phyloP scores from a whole-genome alignment of 371 early-diverging fungal species.

The Mortierella sp. region DNA sequence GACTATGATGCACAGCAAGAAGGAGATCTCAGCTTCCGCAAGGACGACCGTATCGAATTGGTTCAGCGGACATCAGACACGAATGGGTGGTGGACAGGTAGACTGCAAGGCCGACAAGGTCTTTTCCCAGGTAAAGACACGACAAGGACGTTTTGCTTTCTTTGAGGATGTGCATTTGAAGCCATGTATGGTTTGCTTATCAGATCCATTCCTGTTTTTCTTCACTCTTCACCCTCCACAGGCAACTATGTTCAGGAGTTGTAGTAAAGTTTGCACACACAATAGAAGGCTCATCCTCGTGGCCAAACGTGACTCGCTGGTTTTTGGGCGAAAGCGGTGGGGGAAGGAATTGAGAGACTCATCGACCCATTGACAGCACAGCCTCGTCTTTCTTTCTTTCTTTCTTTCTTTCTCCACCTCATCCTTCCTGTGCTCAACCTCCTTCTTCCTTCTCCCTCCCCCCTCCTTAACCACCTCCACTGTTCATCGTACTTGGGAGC shows the following conservation, averaged over 20 bases:
- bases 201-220: too few species aligned
- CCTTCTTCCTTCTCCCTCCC: too few species aligned
- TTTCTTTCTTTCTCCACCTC: too few species aligned
- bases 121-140: slow-evolving; percentile 71
- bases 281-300: too few species aligned
- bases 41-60: slow-evolving; percentile 75
- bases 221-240: neutral
- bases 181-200: too few species aligned
- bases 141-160: neutral
- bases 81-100: slow-evolving; percentile 85
- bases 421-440: too few species aligned
- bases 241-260: slow-evolving; percentile 21
- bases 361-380: too few species aligned
- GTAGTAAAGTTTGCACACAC: neutral
- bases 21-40: slow-evolving; percentile 74
- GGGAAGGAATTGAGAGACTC: too few species aligned
- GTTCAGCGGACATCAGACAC: slow-evolving; percentile 63
- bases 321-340: too few species aligned
- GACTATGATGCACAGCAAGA: slow-evolving; percentile 76
- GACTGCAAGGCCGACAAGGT: slow-evolving; percentile 67
- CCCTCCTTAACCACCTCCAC: neutral
- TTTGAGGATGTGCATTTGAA: too few species aligned
- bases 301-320: too few species aligned
- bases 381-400: too few species aligned
- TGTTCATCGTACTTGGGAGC: neutral